phyloP scores from a whole-genome alignment of 345 rosid species.

The Eucalyptus camaldulensis region DNA sequence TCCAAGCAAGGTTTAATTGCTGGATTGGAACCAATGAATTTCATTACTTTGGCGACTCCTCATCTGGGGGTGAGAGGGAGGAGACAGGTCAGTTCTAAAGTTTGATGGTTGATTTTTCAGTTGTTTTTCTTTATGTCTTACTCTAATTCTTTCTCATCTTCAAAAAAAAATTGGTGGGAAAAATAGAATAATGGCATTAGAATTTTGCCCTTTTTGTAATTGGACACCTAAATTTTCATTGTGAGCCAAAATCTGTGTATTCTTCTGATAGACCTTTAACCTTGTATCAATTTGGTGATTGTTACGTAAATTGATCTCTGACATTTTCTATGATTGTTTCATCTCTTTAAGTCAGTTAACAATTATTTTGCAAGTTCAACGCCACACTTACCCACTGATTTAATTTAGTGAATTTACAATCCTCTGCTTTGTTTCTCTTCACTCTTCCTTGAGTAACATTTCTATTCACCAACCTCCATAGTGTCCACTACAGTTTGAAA shows the following conservation, averaged over 20 bases:
- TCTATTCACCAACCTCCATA: background rate
- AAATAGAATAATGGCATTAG: background rate
- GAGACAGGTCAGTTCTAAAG: constrained; percentile 67
- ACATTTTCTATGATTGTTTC: background rate
- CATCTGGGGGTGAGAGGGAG: constrained; percentile 98
- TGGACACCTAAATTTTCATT: background rate
- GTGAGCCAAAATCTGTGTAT: background rate
- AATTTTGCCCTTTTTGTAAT: background rate
- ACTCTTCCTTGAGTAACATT: background rate
- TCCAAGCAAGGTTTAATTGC: constrained; percentile 50
- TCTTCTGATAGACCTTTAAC: background rate
- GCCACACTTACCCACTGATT: background rate
- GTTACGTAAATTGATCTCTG: background rate
- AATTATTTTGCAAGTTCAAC: background rate
- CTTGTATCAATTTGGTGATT: background rate
- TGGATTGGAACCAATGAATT: constrained; percentile 86
- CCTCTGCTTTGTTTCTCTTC: background rate
- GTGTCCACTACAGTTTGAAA: background rate
- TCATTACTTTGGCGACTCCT: constrained; percentile 95
- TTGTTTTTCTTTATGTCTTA: background rate
- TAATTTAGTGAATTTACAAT: background rate
- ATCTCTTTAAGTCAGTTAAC: background rate
- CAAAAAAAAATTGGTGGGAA: background rate
- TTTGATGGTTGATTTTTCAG: background rate
- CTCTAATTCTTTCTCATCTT: background rate